Base-by-base conservation (phyloP, 2,329 filamentous ascomycete genomes). In the Colletotrichum sp. region DNA sequence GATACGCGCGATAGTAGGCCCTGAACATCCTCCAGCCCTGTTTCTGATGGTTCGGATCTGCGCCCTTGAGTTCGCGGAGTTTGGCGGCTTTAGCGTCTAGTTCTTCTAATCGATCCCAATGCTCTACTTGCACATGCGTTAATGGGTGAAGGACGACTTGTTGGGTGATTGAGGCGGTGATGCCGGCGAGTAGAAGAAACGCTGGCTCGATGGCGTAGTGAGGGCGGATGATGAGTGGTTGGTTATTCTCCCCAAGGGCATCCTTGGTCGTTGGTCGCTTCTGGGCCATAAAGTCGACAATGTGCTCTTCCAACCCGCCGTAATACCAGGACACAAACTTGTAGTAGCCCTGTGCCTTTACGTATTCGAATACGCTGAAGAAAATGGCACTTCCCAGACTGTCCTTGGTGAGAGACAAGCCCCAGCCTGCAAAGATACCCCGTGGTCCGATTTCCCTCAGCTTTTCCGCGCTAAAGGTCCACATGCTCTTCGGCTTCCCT, bases 341-440 rank as follows among this genome's bases (percentile, higher is more conserved):
- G 83, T 95, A 95, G 84, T 95, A 94, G 15, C 89, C 89, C 81
- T 96, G 94, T 13, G 92, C 93, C 82, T 96, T 96, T 80, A 95
- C 86, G 64, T 92, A 94, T 84, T 96, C 94, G 78, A 96, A 96
- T 0, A 90, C 91, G 79, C 90, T 91, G 84, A 96, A 96, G 88
- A 95, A 95, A 22, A 94, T 84, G 44, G 92, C 94, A 69, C 90
- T 92, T 15, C 94, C 94, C 8, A 94, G 83, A 32, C 92, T 91
- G 80, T 95, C 94, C 80, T 95, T 95, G 59, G 92, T 80, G 55
- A 95, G 89, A 0, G 91, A 93, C 3, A 96, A 83, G 0, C 90
- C 88, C 90, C 92, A 96, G 55, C 94, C 94, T 2, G 94, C 93
- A 80, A 95, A 95, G 36, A 95, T 90, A 26, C 94, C 94, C 8